Base-by-base conservation (phyloP, 1,284 basidiomycete species). In the Apiotrichum akiyoshidainum region DNA sequence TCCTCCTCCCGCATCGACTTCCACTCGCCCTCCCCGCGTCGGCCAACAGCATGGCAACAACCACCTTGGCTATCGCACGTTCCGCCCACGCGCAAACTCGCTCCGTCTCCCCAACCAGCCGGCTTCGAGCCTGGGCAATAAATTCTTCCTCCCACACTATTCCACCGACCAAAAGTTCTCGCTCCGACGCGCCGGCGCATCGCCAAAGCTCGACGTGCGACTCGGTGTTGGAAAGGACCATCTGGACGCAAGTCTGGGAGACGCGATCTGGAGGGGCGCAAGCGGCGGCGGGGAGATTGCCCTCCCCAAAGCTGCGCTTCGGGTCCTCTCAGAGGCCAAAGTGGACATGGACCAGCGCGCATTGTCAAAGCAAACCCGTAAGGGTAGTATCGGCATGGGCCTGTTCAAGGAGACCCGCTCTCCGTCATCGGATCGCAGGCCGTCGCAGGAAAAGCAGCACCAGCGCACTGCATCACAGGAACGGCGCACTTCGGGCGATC, bases 311-410 rank as follows among this genome's bases (percentile, higher is more conserved):
- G 69, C 75, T 41, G 76, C 77, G 1, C 59, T 76, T 13, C 60
- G 72, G 14, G 73, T 74, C 1, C 60, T 78, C 12, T 71, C 53
- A 21, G 71, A 78, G 55, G 76, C 72, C 17, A 75, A 76, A 57
- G 73, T 71, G 52, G 69, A 67, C 59, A 55, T 71, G 47, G 67
- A 68, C 35, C 44, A 61, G 19, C 54, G 66, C 21, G 58, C 63
- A n/a, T 40, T 54, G 31, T 66, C 66, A 19, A 78, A 78, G 59
- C 70, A 72, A 31, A 77, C 75, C 9, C 63, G 78, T 42, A 79
- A 79, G 63, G 77, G 74, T 44, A 75, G 73, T 61, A 72, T 79
- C 45, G 78, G 77, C 3, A 74, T 79, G 73, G 78, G 78, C n/a
- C 54, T 79, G 49, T 79, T 79, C 68, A 75, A 72, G 57, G 77